A percentile compares a stretch with the other conserved stretches of the same genome.
Evolutionary conservation across 2,329 filamentous ascomycete species (phyloP).

Genomic region (Colletotrichum phormii): DNA sequence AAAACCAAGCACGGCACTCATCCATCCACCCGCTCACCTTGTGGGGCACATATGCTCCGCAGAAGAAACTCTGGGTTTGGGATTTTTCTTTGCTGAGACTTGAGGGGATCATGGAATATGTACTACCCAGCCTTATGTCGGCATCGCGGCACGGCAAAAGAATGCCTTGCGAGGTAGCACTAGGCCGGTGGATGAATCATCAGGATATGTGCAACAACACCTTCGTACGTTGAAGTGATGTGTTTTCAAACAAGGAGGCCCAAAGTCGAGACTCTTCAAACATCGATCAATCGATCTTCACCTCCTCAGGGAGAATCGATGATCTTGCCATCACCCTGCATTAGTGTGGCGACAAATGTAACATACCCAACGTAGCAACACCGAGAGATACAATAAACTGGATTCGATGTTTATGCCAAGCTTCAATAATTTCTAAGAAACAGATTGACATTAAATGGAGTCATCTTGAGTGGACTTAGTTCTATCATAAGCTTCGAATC

Average conservation of each 20-base stretch:
- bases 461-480: neutral
- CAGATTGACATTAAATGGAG: neutral
- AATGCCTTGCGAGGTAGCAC: neutral
- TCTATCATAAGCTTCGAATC: neutral
- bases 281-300: neutral
- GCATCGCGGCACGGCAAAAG: conserved; percentile 2
- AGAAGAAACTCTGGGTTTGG: conserved; percentile 9
- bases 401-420: neutral
- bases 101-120: neutral
- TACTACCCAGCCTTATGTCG: neutral
- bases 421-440: neutral
- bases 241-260: neutral
- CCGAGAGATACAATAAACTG: neutral
- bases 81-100: conserved; percentile 2
- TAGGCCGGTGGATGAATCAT: neutral
- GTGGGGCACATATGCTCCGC: neutral
- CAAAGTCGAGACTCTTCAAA: neutral
- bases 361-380: neutral
- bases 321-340: neutral
- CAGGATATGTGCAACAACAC: neutral
- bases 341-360: neutral
- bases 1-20: neutral
- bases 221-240: neutral
- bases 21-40: neutral
- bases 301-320: neutral